Conservation (phyloP, 2,329 filamentous ascomycete genomes). For the Phaeophleospora eucalypticola region DNA sequence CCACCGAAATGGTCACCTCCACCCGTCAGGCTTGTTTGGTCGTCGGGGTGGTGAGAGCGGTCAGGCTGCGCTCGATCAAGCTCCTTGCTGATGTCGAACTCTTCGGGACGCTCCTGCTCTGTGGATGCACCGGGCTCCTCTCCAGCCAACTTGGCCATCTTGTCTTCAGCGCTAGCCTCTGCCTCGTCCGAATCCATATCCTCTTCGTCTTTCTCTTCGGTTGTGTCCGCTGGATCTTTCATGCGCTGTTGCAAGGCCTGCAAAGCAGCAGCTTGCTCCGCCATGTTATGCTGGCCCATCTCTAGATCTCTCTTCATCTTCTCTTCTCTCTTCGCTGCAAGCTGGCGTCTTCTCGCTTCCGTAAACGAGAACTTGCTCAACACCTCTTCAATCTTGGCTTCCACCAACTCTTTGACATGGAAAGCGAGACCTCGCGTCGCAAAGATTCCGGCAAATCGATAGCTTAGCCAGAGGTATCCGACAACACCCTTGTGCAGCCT, state of each 20-base stretch:
- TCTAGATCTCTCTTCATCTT: constrained; percentile 19
- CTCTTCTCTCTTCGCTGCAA: constrained; percentile 28
- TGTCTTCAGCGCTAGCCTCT: constrained; percentile 9
- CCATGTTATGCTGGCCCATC: background rate
- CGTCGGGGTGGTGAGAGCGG: constrained; percentile 2
- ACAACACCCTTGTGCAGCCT: constrained; percentile 75
- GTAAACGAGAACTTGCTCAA: constrained; percentile 54
- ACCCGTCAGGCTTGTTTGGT: constrained; percentile 21
- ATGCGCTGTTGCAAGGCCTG: too few species aligned
- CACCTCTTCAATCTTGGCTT: constrained; percentile 66
- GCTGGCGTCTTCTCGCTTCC: constrained; percentile 24
- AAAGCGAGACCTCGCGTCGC: constrained; percentile 69
- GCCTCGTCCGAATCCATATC: constrained; percentile 8
- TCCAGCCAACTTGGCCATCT: constrained; percentile 7
- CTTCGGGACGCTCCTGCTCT: background rate
- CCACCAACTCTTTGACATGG: constrained; percentile 72
- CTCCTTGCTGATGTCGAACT: background rate
- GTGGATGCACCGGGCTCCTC: background rate
- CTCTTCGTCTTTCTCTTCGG: background rate
- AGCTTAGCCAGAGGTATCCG: constrained; percentile 89
- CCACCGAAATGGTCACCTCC: constrained; percentile 29
- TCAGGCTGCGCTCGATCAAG: constrained; percentile 5
- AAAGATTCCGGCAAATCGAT: constrained; percentile 79
- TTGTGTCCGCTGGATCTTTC: too few species aligned
- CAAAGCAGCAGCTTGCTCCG: constrained; percentile 34